phyloP scores from a whole-genome alignment of 176 grass and related monocot genomes.

The Dendrocalamus sinicus region DNA sequence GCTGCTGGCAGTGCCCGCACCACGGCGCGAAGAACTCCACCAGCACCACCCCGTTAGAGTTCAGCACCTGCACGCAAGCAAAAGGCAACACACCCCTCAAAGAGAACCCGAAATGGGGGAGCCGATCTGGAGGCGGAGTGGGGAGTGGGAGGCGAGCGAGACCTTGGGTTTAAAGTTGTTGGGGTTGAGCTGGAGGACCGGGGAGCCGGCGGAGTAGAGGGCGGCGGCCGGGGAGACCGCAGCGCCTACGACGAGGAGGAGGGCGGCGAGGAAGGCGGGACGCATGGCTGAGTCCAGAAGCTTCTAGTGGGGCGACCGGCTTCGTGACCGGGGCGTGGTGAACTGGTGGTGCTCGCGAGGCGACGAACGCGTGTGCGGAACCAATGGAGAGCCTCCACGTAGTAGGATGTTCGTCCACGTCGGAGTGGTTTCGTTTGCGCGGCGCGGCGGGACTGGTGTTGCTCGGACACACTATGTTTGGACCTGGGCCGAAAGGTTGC shows the following conservation, averaged over 20 bases:
- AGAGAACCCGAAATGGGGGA: background rate
- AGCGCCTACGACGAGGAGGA: constrained; percentile 42
- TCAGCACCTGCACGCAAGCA: constrained; percentile 65
- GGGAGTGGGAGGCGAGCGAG: background rate
- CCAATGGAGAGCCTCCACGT: constrained; percentile 67
- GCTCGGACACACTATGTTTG: background rate
- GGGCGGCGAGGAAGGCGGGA: constrained; percentile 40
- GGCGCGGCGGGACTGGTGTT: constrained; percentile 43
- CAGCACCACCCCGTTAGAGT: constrained; percentile 87
- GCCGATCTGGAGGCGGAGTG: constrained; percentile 38
- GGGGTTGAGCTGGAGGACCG: constrained; percentile 89
- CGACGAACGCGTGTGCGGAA: constrained; percentile 63
- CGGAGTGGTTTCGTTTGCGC: constrained; percentile 15
- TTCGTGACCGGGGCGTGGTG: background rate
- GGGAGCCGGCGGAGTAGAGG: constrained; percentile 84
- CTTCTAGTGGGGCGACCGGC: constrained; percentile 44
- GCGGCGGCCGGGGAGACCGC: constrained; percentile 54
- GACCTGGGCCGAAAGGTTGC: background rate
- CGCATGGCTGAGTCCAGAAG: constrained; percentile 61
- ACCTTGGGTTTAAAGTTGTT: constrained; percentile 99
- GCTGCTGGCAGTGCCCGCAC: constrained; percentile 98
- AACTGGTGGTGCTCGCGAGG: background rate
- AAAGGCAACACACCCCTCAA: background rate
- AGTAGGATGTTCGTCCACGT: constrained; percentile 45
- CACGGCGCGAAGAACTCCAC: constrained; percentile 98